A percentile compares a stretch with the other conserved stretches of the same genome.
phyloP scores from a whole-genome alignment of 306 rosid genomes.

The Castanea mollissima region DNA sequence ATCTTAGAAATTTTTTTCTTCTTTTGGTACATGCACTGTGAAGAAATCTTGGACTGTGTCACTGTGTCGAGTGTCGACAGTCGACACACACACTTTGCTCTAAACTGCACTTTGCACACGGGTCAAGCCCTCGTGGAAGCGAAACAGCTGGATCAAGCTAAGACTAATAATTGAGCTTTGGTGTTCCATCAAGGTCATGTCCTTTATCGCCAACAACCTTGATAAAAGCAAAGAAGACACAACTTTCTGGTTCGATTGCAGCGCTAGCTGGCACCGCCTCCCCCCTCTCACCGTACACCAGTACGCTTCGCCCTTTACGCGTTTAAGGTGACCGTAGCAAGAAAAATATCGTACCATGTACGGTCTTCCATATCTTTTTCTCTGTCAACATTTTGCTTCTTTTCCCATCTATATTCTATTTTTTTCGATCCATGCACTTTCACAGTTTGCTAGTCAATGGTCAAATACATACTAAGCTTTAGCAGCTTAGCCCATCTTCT shows the following conservation, averaged over 20 bases:
- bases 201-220: not conserved
- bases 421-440: no score
- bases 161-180: not conserved
- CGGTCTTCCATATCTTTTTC: not conserved
- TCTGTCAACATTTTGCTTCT: not conserved
- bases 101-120: no score
- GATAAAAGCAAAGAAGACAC: not conserved
- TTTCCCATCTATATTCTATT: no score
- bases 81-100: no score
- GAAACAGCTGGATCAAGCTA: slow-evolving; percentile 29
- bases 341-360: not conserved
- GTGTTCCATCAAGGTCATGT: not conserved
- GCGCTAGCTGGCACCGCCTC: slow-evolving; percentile 10
- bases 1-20: no score
- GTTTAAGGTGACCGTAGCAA: not conserved
- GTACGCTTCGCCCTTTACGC: slow-evolving; percentile 3
- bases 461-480: no score
- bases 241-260: not conserved
- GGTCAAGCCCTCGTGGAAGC: not conserved
- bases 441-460: no score
- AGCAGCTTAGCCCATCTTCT: no score
- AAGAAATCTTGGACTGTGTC: no score
- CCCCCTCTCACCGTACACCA: not conserved
- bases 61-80: no score
- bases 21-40: no score